Conservation (phyloP, 2,329 filamentous ascomycete genomes). For the Alternaria incomplexa region DNA sequence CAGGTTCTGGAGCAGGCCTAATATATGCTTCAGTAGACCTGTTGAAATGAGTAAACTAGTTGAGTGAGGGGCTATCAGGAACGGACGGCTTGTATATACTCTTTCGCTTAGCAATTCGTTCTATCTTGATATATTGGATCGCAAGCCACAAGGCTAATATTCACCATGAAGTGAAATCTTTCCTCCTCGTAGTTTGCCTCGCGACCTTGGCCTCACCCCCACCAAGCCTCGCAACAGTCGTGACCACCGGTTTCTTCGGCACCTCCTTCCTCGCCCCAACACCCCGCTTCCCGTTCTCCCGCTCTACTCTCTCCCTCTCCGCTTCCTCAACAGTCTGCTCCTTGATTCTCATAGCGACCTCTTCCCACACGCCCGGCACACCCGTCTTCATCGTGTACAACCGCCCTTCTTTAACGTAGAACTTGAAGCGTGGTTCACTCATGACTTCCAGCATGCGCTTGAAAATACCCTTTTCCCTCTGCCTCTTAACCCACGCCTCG, state of each 20-base stretch:
- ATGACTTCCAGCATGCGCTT: constrained; percentile 29
- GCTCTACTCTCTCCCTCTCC: background rate
- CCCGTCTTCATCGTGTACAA: constrained; percentile 38
- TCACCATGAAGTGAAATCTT: too few relatives aligned
- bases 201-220: constrained; percentile 20
- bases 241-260: background rate
- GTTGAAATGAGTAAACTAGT: too few relatives aligned
- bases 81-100: background rate
- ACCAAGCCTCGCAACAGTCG: background rate
- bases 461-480: constrained; percentile 25
- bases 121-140: background rate
- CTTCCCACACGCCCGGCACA: constrained; percentile 46
- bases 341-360: constrained; percentile 37
- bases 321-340: constrained; percentile 25
- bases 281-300: background rate
- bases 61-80: too few relatives aligned
- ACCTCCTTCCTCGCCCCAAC: background rate
- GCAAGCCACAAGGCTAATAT: background rate
- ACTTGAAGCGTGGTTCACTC: constrained; percentile 41
- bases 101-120: constrained; percentile 3
- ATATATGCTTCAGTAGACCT: too few relatives aligned
- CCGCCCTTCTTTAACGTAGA: constrained; percentile 45
- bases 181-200: constrained; percentile 16
- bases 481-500: constrained; percentile 22
- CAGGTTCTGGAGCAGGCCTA: constrained; percentile 8